These are phyloP conservation scores for Leptographium lundbergii DNA, from an alignment of 2,329 filamentous ascomycete species.

Conservation along the genomic window DNA sequence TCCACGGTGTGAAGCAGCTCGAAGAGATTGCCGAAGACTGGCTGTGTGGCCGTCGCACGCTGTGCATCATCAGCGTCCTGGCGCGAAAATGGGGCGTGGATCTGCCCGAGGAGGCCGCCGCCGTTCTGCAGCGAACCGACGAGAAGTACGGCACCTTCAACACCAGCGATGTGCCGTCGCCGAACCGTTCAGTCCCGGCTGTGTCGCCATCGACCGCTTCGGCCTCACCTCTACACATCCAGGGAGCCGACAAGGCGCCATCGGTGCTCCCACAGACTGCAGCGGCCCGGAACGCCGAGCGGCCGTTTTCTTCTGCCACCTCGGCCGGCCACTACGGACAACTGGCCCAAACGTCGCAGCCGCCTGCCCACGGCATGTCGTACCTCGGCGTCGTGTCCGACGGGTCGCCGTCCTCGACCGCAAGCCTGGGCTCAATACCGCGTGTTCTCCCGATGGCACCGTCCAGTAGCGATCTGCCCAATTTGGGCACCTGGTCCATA, in stretches of 20 bases:
- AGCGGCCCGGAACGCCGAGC: neutral
- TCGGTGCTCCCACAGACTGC: neutral
- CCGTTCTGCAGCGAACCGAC: constrained; percentile 66
- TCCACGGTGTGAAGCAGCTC: constrained; percentile 79
- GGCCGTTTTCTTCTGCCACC: neutral
- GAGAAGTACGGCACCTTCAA: constrained; percentile 64
- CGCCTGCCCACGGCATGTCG: constrained; percentile 14
- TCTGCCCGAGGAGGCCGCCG: constrained; percentile 68
- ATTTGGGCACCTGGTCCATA: constrained; percentile 8
- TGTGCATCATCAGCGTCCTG: constrained; percentile 74
- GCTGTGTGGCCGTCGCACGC: constrained; percentile 75
- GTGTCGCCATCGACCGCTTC: constrained; percentile 14
- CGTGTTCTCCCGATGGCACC: neutral
- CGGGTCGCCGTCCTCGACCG: neutral
- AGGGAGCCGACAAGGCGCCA: neutral
- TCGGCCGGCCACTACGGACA: constrained; percentile 12
- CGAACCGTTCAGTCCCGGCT: constrained; percentile 17
- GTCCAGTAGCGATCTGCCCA: neutral
- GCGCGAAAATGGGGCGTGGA: constrained; percentile 83
- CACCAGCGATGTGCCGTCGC: constrained; percentile 47
- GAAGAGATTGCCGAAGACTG: constrained; percentile 95
- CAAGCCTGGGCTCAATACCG: neutral
- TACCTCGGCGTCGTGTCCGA: constrained; percentile 1
- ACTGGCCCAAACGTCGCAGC: constrained; percentile 17
- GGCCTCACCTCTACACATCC: neutral